phyloP scores from a whole-genome alignment of 1,284 basidiomycete species.

The Malassezia restricta region DNA sequence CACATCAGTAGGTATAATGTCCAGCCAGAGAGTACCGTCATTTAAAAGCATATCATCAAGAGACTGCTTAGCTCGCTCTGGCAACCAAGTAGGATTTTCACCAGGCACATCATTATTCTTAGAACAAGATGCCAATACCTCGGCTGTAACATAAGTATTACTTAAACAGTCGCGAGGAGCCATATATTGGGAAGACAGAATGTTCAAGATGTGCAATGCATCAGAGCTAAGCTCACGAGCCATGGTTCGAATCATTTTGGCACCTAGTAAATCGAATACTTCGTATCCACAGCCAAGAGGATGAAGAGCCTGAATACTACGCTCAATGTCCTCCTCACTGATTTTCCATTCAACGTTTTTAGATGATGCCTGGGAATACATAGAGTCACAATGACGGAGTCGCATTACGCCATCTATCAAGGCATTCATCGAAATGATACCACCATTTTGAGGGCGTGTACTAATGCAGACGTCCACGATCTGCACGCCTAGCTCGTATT shows the following conservation, averaged over 20 bases:
- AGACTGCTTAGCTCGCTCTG: slow-evolving; percentile 48
- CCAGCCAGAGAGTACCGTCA: slow-evolving; percentile 88
- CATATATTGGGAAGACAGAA: neutral
- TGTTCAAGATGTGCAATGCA: slow-evolving; percentile 41
- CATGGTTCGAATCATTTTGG: slow-evolving; percentile 45
- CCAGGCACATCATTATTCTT: neutral
- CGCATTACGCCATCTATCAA: slow-evolving; percentile 65
- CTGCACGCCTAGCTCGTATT: slow-evolving; percentile 88
- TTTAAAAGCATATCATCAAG: slow-evolving; percentile 77
- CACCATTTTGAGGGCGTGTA: slow-evolving; percentile 76
- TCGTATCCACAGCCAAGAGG: slow-evolving; percentile 83
- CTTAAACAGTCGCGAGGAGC: neutral
- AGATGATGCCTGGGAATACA: neutral
- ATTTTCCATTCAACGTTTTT: slow-evolving; percentile 29
- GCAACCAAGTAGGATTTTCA: neutral
- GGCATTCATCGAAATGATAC: slow-evolving; percentile 77
- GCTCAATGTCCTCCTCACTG: slow-evolving; percentile 70
- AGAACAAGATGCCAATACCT: neutral
- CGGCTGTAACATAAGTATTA: neutral
- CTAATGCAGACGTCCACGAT: slow-evolving; percentile 90
- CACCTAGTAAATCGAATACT: slow-evolving; percentile 48
- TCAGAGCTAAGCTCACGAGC: slow-evolving; percentile 47
- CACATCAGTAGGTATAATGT: slow-evolving; percentile 45
- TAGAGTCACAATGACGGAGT: slow-evolving; percentile 53
- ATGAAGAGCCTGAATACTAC: slow-evolving; percentile 73